Conservation (phyloP, 306 rosid species). For the Rosa persica region DNA sequence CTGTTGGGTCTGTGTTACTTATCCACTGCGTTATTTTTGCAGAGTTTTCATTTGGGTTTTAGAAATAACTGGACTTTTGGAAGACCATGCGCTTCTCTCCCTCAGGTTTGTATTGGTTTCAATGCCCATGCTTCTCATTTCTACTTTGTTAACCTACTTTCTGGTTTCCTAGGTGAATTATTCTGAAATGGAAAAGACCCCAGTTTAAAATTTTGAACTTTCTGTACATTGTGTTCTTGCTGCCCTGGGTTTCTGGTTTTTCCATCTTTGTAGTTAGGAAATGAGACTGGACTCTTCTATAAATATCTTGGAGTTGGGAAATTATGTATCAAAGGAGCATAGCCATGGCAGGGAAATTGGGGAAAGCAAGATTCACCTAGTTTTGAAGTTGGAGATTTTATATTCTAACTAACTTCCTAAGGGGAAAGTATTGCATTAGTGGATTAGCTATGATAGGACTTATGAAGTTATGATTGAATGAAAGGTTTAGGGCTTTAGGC, state of each 20-base stretch:
- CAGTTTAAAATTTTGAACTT: not conserved
- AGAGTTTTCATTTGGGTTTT: conserved; percentile 6
- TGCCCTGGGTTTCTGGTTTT: not conserved
- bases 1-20: not conserved
- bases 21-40: not conserved
- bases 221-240: not conserved
- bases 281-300: not conserved
- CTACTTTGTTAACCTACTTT: too few species aligned
- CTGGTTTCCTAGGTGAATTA: not conserved
- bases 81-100: conserved; percentile 5
- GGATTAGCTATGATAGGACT: not conserved
- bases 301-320: not conserved
- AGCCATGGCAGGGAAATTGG: not conserved
- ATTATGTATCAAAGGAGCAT: too few species aligned
- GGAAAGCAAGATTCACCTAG: not conserved
- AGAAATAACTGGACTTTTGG: conserved; percentile 1
- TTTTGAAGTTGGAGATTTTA: not conserved
- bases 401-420: too few species aligned
- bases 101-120: conserved; percentile 7
- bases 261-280: not conserved
- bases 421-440: too few species aligned
- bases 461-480: not conserved
- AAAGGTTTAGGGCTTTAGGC: not conserved
- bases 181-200: not conserved
- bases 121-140: too few species aligned